Conservation (phyloP, 768 basidiomycete species). For the Phylloporus sp. region DNA sequence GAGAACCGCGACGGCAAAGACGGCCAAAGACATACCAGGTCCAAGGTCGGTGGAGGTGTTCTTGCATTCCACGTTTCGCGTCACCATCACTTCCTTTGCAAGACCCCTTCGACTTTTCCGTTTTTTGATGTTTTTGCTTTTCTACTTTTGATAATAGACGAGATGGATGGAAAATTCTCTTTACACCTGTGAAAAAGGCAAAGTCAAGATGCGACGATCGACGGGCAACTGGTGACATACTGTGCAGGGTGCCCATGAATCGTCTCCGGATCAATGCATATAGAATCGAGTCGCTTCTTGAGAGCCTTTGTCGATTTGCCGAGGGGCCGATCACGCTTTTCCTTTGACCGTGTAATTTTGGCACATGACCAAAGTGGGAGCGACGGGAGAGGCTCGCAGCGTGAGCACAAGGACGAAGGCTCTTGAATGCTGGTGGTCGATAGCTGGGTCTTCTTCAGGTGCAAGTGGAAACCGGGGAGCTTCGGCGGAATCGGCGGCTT, state of each 20-base stretch:
- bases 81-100: not conserved
- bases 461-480: not conserved
- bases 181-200: not conserved
- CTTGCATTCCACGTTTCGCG: not conserved
- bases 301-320: slow-evolving; percentile 3
- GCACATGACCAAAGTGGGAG: slow-evolving; percentile 13
- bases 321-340: slow-evolving; percentile 1
- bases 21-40: not conserved
- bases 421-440: not conserved
- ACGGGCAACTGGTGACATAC: not conserved
- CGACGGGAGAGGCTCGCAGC: slow-evolving; percentile 3
- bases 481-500: slow-evolving; percentile 7
- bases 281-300: slow-evolving; percentile 5
- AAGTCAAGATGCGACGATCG: not conserved
- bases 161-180: not conserved
- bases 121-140: not conserved
- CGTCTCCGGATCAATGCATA: slow-evolving; percentile 3
- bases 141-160: not conserved
- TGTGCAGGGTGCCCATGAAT: slow-evolving; percentile 1
- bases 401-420: not conserved
- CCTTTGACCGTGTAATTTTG: slow-evolving; percentile 14
- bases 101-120: not conserved
- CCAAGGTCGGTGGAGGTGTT: not conserved
- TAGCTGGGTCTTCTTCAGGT: not conserved
- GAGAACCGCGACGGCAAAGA: too few species aligned